Evolutionary conservation across 176 grass and related monocot species (phyloP).

Genomic region (Pontederia crassipes): DNA sequence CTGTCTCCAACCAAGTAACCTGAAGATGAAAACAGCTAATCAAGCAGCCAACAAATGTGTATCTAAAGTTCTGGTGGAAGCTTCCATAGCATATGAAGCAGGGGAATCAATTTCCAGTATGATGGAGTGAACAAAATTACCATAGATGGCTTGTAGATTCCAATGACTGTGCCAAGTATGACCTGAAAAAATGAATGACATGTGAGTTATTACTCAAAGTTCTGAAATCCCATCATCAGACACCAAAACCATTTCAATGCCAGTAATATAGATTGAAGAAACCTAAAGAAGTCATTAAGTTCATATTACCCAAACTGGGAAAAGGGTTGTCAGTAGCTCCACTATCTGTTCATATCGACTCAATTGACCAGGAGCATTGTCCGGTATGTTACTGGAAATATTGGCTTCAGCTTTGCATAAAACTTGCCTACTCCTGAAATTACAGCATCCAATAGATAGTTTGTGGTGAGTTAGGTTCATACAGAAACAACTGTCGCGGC

Average conservation of each 20-base stretch:
- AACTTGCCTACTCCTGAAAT: slow-evolving; percentile 53
- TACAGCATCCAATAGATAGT: slow-evolving; percentile 15
- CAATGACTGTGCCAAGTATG: slow-evolving; percentile 79
- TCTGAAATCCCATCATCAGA: neutral
- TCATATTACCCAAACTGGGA: slow-evolving; percentile 78
- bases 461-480: neutral
- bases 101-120: neutral
- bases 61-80: neutral
- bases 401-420: slow-evolving; percentile 81
- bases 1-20: slow-evolving; percentile 97
- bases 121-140: slow-evolving; percentile 28
- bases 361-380: slow-evolving; percentile 26
- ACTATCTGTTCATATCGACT: slow-evolving; percentile 80
- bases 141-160: slow-evolving; percentile 88
- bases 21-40: slow-evolving; percentile 19
- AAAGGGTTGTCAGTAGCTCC: slow-evolving; percentile 91
- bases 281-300: slow-evolving; percentile 16
- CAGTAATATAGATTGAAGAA: slow-evolving; percentile 11
- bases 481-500: neutral
- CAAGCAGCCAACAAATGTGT: slow-evolving; percentile 12
- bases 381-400: slow-evolving; percentile 58
- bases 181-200: slow-evolving; percentile 40
- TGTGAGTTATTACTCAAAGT: slow-evolving; percentile 16
- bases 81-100: neutral
- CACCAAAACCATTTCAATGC: neutral